A percentile compares a stretch with the other conserved stretches of the same genome.
Evolutionary conservation across 768 basidiomycete species (phyloP).

Genomic region (Termitomyces sp.): DNA sequence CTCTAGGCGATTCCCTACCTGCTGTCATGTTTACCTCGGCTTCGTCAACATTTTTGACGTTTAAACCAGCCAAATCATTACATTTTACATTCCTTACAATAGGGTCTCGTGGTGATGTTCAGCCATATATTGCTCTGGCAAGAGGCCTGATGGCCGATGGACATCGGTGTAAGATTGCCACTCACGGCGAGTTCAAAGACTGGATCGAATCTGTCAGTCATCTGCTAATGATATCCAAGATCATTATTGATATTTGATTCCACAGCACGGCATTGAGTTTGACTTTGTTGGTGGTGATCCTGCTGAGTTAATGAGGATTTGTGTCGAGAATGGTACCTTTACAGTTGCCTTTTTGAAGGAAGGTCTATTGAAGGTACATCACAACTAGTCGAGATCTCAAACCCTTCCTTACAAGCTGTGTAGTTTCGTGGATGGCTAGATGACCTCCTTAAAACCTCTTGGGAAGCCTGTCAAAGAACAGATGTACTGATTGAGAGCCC

Average conservation of each 20-base stretch:
- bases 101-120: conserved; percentile 94
- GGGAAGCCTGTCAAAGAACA: conserved; percentile 93
- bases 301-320: conserved; percentile 95
- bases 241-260: conserved; percentile 1
- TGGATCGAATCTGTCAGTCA: conserved; percentile 89
- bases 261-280: conserved; percentile 92
- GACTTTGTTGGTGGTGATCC: conserved; percentile 95
- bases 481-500: conserved; percentile 94
- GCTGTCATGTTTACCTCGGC: conserved; percentile 96
- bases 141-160: conserved; percentile 90
- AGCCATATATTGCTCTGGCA: conserved; percentile 94
- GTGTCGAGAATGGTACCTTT: conserved; percentile 97
- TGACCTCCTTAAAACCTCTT: conserved; percentile 89
- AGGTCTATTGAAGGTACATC: conserved; percentile 71
- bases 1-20: conserved; percentile 64
- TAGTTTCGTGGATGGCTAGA: conserved; percentile 98
- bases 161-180: conserved; percentile 85
- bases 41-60: conserved; percentile 95
- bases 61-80: conserved; percentile 82
- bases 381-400: neutral
- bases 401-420: conserved; percentile 8
- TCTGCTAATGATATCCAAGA: neutral
- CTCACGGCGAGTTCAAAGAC: conserved; percentile 89
- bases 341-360: conserved; percentile 95
- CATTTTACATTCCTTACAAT: conserved; percentile 95